phyloP scores from a whole-genome alignment of 306 rosid genomes.

The Prosopis cineraria region DNA sequence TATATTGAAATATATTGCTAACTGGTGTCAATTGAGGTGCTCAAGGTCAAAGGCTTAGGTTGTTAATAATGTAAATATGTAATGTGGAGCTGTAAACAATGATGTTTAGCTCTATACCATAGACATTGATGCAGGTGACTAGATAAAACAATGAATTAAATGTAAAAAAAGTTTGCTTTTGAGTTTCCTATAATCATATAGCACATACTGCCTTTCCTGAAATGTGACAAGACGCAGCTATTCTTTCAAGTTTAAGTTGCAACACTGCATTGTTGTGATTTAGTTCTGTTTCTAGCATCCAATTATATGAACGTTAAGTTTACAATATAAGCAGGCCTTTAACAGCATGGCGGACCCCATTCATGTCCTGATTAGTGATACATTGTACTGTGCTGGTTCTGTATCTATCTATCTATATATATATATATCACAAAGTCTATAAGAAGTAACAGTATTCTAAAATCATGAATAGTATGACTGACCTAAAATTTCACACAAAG shows the following conservation, averaged over 20 bases:
- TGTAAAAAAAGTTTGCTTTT: neutral
- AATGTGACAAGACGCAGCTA: neutral
- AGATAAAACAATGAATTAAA: neutral
- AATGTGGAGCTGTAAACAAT: neutral
- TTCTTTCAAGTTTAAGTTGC: slow-evolving; percentile 8
- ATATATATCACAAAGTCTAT: neutral
- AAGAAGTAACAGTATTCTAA: neutral
- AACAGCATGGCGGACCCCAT: neutral
- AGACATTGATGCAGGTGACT: neutral
- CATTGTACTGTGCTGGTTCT: too few species aligned
- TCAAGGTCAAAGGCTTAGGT: neutral
- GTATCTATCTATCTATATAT: too few species aligned
- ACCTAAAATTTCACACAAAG: neutral
- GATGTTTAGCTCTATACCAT: slow-evolving; percentile 4
- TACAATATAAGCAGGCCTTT: slow-evolving; percentile 7
- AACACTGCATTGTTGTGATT: neutral
- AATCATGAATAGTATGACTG: neutral
- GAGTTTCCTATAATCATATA: neutral
- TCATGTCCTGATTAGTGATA: neutral
- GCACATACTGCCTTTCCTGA: neutral
- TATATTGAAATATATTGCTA: slow-evolving; percentile 16
- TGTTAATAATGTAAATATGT: slow-evolving; percentile 12
- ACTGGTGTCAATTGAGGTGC: neutral
- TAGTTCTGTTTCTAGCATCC: neutral
- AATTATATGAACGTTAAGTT: neutral